Conservation (phyloP, 1,284 basidiomycete species). For the Microbotryomycetes sp. region DNA sequence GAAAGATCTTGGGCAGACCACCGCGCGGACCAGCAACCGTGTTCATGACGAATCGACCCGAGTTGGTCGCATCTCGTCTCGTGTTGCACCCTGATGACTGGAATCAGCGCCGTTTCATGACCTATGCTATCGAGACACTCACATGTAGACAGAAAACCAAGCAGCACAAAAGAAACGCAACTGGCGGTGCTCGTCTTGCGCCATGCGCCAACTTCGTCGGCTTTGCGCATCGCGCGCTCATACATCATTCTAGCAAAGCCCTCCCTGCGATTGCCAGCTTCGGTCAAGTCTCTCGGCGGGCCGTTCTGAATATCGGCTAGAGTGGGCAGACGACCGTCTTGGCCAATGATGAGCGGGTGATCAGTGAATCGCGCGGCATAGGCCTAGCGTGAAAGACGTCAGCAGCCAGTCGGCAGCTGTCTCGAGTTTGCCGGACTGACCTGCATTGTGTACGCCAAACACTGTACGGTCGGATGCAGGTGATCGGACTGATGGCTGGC, state of each 20-base stretch:
- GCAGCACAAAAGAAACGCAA: constrained; percentile 4
- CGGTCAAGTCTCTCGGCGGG: constrained; percentile 8
- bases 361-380: constrained; percentile 22
- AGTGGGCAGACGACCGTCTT: background rate
- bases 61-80: background rate
- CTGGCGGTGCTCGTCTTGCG: constrained; percentile 7
- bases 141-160: constrained; percentile 27
- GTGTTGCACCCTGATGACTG: constrained; percentile 15
- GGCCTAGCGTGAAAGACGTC: constrained; percentile 4
- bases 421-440: background rate
- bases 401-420: background rate
- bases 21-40: background rate
- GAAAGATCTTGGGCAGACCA: background rate
- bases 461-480: constrained; percentile 18
- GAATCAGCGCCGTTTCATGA: background rate
- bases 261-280: constrained; percentile 18
- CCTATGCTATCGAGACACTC: background rate
- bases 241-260: constrained; percentile 16
- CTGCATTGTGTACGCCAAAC: constrained; percentile 17
- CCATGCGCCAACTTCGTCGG: constrained; percentile 14
- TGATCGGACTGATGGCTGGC: constrained; percentile 4
- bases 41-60: constrained; percentile 13
- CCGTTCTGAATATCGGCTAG: constrained; percentile 2
- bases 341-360: constrained; percentile 14
- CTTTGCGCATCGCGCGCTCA: constrained; percentile 11